These are phyloP conservation scores for carrot (Daucus carota) DNA, from an alignment of 129 eudicot genomes.

Conservation along the genomic window DNA sequence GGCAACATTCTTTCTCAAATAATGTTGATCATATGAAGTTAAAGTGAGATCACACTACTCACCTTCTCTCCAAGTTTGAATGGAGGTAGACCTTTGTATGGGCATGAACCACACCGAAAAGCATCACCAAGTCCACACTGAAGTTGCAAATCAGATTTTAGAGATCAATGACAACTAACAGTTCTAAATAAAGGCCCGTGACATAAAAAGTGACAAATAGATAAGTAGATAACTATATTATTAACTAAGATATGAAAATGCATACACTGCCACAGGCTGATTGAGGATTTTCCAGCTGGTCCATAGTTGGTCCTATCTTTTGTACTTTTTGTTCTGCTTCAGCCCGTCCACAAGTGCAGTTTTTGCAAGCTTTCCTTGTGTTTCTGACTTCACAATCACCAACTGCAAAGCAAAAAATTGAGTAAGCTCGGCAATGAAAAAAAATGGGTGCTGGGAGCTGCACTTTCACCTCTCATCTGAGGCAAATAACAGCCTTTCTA, in stretches of 20 bases:
- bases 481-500: background rate
- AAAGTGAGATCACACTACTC: background rate
- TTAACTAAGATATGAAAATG: background rate
- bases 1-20: background rate
- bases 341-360: slow-evolving; percentile 85
- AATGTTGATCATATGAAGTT: slow-evolving; percentile 30
- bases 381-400: slow-evolving; percentile 86
- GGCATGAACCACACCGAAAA: slow-evolving; percentile 84
- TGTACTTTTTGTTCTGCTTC: slow-evolving; percentile 67
- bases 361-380: slow-evolving; percentile 87
- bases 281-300: slow-evolving; percentile 65
- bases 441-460: background rate
- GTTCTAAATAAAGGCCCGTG: background rate
- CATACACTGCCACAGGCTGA: slow-evolving; percentile 90
- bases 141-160: slow-evolving; percentile 16
- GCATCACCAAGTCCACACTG: slow-evolving; percentile 99
- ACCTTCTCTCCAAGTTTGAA: slow-evolving; percentile 94
- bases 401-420: slow-evolving; percentile 21
- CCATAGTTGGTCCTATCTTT: slow-evolving; percentile 70
- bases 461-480: background rate
- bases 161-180: slow-evolving; percentile 2
- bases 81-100: slow-evolving; percentile 91
- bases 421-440: background rate
- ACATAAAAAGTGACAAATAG: background rate
- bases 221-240: too few species aligned